A percentile compares a stretch with the other conserved stretches of the same genome.
Conservation (phyloP, 352 stramenopile species). For the Pythium oligandrum region DNA sequence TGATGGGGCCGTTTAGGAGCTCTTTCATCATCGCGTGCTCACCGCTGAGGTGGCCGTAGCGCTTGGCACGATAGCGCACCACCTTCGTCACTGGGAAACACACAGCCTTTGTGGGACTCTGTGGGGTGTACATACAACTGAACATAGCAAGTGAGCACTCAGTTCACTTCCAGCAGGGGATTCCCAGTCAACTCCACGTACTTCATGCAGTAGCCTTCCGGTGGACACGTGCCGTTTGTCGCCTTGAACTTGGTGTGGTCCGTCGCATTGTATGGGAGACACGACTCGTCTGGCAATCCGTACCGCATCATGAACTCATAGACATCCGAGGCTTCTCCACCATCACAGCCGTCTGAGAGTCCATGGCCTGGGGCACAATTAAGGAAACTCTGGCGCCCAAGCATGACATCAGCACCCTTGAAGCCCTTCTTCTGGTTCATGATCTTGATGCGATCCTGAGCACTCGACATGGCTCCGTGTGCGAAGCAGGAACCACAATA, state of each 20-base stretch:
- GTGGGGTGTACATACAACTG: constrained; percentile 76
- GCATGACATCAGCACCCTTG: constrained; percentile 66
- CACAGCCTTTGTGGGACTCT: constrained; percentile 29
- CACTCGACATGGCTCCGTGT: constrained; percentile 68
- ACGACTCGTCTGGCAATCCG: constrained; percentile 74
- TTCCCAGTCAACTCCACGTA: constrained; percentile 21
- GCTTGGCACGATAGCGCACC: constrained; percentile 78
- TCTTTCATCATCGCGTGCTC: constrained; percentile 85
- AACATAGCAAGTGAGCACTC: constrained; percentile 7
- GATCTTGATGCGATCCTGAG: constrained; percentile 84
- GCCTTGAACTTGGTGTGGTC: constrained; percentile 67
- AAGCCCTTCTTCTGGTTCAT: constrained; percentile 57
- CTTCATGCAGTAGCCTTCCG: constrained; percentile 82
- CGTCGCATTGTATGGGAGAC: constrained; percentile 78
- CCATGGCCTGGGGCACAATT: constrained; percentile 76
- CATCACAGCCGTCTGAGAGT: constrained; percentile 57
- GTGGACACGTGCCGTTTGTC: constrained; percentile 70
- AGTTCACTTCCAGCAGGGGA: too few species aligned
- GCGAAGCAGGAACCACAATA: constrained; percentile 87
- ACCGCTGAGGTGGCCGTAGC: constrained; percentile 56
- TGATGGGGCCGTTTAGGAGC: constrained; percentile 84
- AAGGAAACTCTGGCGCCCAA: constrained; percentile 74
- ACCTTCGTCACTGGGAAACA: constrained; percentile 79
- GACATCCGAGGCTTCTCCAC: constrained; percentile 65
- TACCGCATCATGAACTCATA: constrained; percentile 81